phyloP scores from a whole-genome alignment of 306 rosid genomes.

The Lathyrus aphaca region DNA sequence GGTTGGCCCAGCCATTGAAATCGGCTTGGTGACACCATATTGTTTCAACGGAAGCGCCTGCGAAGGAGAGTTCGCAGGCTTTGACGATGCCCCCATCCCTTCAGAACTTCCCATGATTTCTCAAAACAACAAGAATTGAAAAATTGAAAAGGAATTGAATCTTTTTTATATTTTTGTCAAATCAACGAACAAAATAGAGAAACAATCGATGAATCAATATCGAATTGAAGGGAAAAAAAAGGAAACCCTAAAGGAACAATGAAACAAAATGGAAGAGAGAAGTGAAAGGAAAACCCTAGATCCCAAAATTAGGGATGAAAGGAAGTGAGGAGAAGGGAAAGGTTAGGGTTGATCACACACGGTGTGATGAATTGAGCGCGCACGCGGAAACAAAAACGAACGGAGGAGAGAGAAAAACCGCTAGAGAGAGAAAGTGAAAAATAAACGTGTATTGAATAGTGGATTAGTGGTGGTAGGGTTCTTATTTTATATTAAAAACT shows the following conservation, averaged over 20 bases:
- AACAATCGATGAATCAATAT: not conserved
- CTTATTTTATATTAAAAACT: no score
- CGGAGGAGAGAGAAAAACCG: no score
- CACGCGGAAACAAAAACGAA: no score
- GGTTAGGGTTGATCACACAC: no score
- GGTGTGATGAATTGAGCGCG: no score
- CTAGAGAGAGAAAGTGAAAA: no score
- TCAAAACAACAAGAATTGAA: not conserved
- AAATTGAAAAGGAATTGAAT: not conserved
- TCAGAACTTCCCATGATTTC: conserved; percentile 64
- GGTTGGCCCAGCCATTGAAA: conserved; percentile 67
- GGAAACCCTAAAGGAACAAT: not conserved
- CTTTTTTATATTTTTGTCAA: not conserved
- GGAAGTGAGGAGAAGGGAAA: no score
- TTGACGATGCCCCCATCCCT: conserved; percentile 42
- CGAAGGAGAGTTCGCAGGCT: conserved; percentile 32
- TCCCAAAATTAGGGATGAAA: not conserved
- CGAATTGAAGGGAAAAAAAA: not conserved
- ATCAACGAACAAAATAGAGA: not conserved
- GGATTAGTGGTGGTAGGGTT: no score
- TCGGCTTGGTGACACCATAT: conserved; percentile 69
- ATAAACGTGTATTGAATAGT: no score
- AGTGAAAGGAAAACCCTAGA: conserved; percentile 10
- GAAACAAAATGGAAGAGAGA: not conserved
- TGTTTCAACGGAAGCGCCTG: conserved; percentile 40